These are phyloP conservation scores for Saitozyma podzolica DNA, from an alignment of 768 basidiomycete genomes.

Conservation along the genomic window DNA sequence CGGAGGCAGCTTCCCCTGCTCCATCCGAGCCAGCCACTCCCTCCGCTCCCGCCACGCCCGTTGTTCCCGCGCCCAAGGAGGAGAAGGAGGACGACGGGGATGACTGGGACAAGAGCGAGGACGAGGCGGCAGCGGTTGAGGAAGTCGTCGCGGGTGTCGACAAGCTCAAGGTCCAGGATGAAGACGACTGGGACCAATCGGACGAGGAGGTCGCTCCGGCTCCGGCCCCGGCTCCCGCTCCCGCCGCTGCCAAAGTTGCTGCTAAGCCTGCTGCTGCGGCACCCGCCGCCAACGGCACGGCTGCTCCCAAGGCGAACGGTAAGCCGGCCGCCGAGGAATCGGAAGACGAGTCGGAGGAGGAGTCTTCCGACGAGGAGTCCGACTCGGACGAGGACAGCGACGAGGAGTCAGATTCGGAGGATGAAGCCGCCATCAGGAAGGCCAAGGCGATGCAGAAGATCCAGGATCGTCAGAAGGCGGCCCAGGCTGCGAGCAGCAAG, in stretches of 20 bases:
- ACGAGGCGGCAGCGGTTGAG: constrained; percentile 47
- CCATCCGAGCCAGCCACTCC: constrained; percentile 3
- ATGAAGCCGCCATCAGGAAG: constrained; percentile 61
- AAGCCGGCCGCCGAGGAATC: constrained; percentile 52
- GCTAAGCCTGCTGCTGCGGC: constrained; percentile 26
- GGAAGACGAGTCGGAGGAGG: constrained; percentile 54
- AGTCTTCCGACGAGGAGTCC: constrained; percentile 38
- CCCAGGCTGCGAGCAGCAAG: constrained; percentile 79
- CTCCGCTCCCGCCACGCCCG: constrained; percentile 2
- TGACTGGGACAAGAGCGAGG: constrained; percentile 55
- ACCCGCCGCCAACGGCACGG: constrained; percentile 22
- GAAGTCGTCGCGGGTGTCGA: constrained; percentile 47
- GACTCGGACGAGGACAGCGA: constrained; percentile 51
- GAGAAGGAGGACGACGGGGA: constrained; percentile 53
- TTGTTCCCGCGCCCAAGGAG: constrained; percentile 8
- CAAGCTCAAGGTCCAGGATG: constrained; percentile 49
- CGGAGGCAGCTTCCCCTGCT: constrained; percentile 18
- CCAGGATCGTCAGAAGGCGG: constrained; percentile 76
- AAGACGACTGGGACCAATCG: constrained; percentile 52
- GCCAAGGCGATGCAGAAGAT: constrained; percentile 75
- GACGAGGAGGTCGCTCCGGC: constrained; percentile 45
- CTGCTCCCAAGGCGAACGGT: constrained; percentile 35
- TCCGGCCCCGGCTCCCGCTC: constrained; percentile 10
- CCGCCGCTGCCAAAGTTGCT: constrained; percentile 24
- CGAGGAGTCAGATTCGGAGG: constrained; percentile 58